A percentile compares a stretch with the other conserved stretches of the same genome.
Evolutionary conservation across 306 rosid genomes (phyloP).

Genomic region (Cotoneaster glaucophyllus): DNA sequence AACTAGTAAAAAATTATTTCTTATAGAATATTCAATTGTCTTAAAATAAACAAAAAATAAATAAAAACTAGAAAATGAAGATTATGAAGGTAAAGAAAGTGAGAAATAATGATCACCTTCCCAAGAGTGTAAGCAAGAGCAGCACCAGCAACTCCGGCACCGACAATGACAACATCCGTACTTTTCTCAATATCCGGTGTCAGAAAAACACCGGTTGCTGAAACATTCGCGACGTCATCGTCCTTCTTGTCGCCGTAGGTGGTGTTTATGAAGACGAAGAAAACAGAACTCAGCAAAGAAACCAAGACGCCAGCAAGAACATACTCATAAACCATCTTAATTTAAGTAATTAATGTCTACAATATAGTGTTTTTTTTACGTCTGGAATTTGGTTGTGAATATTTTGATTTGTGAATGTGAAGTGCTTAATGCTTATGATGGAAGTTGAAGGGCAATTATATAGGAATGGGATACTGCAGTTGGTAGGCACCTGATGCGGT

Average conservation of each 20-base stretch:
- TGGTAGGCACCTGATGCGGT: not conserved
- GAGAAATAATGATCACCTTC: slow-evolving; percentile 35
- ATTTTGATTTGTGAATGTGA: not conserved
- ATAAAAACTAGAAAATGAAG: not conserved
- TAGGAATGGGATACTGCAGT: not conserved
- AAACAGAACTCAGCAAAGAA: slow-evolving; percentile 32
- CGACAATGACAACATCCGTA: slow-evolving; percentile 56
- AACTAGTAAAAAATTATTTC: not conserved
- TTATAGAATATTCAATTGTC: not conserved
- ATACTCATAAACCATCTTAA: slow-evolving; percentile 42
- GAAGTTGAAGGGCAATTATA: not conserved
- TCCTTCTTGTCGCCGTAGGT: slow-evolving; percentile 21
- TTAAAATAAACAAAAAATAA: not conserved
- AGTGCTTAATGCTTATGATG: not conserved
- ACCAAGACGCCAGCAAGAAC: slow-evolving; percentile 37
- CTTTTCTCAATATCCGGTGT: slow-evolving; percentile 1
- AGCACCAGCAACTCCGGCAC: slow-evolving; percentile 92
- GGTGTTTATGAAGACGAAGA: slow-evolving; percentile 13
- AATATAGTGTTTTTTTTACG: not conserved
- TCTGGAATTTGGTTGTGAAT: not conserved
- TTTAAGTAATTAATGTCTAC: too few relatives aligned
- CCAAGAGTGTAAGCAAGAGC: slow-evolving; percentile 93
- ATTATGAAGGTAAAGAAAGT: not conserved
- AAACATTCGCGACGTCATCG: slow-evolving; percentile 12
- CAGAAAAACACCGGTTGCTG: not conserved